Base-by-base conservation (phyloP, 2,329 filamentous ascomycete genomes). In the Proliferodiscus dingleyae region DNA sequence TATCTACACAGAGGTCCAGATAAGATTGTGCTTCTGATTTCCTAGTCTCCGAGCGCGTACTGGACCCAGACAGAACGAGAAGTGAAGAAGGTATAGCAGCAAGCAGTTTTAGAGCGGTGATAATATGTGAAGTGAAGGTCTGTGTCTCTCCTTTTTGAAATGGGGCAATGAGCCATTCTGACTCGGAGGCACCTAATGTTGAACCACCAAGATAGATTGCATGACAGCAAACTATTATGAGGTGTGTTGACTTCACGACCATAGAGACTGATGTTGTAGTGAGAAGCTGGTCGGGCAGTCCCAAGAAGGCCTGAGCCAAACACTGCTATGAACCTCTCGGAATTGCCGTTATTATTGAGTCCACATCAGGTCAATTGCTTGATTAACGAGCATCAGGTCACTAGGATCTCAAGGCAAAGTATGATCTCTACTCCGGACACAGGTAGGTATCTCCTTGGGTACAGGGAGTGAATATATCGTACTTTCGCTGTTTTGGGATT, bases 161-260 rank as follows among this genome's bases (percentile, higher is more conserved):
- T 24, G 75, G 70, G 42, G 87, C 83, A 13, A 95, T 82, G 23
- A 89, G 71, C 82, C 83, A 87, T 61, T 86, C 80, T 5, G 67
- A 51, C 60, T 85, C 80, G 18, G 36, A 16, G n/a, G 41, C 9
- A 3, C 47, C 37, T 11, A 38, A 22, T 6, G 67, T 65, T 2
- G 72, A 69, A 0, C 81, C 80, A 21, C 81, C 81, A 11, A 72
- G 66, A 73, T 85, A 94, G 47, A 91, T 87, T 22, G 81, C 86
- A 67, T 95, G 89, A 63, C 89, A 90, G 70, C 88, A 93, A 41
- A 94, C 84, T 38, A 94, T 69, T 41, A 94, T 78, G 9, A 94
- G 74, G 53, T 87, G 75, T 4, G 42, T 55, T 36, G 51, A 43
- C 15, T 28, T 40, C 15, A 41, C 29, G 6, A 29, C 16, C 32